Percentiles rank a stretch among this genome's conserved stretches.
phyloP scores from a whole-genome alignment of 441 rosid genomes.

The Eugenia klotzschiana region DNA sequence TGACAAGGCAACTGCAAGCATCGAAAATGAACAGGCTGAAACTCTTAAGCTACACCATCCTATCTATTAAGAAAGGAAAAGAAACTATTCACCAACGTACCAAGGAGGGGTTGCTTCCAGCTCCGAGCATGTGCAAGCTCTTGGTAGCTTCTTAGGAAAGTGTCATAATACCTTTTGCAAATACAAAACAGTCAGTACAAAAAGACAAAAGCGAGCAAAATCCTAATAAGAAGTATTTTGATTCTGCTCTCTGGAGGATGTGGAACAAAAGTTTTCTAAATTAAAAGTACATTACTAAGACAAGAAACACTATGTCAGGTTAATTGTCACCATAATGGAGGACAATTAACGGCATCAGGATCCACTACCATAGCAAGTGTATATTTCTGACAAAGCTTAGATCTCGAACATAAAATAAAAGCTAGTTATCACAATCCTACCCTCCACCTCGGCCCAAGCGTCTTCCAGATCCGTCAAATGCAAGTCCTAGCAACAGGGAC shows the following conservation, averaged over 20 bases:
- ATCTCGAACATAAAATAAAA: neutral
- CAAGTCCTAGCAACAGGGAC: constrained; percentile 51
- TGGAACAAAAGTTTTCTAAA: neutral
- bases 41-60: neutral
- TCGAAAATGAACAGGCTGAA: neutral
- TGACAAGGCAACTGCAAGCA: constrained; percentile 65
- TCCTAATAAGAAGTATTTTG: neutral
- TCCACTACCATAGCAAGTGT: constrained; percentile 4
- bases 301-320: neutral
- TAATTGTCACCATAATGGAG: neutral
- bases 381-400: neutral
- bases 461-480: constrained; percentile 76
- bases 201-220: neutral
- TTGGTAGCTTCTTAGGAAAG: constrained; percentile 56
- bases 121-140: constrained; percentile 47
- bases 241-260: neutral
- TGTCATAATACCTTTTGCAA: constrained; percentile 55
- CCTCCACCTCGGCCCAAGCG: constrained; percentile 97
- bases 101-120: constrained; percentile 62
- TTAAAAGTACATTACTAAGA: neutral
- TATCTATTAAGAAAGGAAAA: neutral
- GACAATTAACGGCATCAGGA: neutral
- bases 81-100: constrained; percentile 16
- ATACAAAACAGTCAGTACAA: neutral
- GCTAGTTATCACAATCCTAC: constrained; percentile 22